Base-by-base conservation (phyloP, 2,329 filamentous ascomycete genomes). In the Fusarium acutatum region DNA sequence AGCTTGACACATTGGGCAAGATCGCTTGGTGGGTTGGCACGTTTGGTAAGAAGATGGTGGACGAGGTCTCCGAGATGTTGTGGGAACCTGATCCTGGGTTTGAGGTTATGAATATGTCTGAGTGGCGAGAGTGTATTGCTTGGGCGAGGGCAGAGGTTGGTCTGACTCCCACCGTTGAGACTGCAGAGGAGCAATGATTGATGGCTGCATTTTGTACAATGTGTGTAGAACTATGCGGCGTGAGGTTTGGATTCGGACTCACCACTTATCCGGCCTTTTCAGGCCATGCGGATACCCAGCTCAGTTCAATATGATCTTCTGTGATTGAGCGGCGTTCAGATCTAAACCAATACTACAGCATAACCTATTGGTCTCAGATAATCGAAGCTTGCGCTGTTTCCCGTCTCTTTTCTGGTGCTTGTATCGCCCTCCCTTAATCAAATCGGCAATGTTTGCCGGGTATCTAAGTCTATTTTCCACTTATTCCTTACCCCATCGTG, bases 401-500 rank as follows among this genome's bases (percentile, higher is more conserved):
- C 58, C 30, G 22, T 54, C 54, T 59, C 47, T 22, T 73, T 38
- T 28, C 44, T 57, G 43, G 18, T 37, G 22, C 18, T 54, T 15
- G 14, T 38, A 20, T 37, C 10, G 20, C n/a, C n/a, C 22, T 34
- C 17, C 37, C 37, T 38, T 47, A 46, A 46, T 56, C 40, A 50
- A 52, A 58, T 53, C 50, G 58, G 58, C 58, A 26, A 14, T 34
- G 28, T 34, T 13, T 20, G 71, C 43, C 54, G 72, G 54, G 69
- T 67, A 60, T 76, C 75, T 49, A 67, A 37, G 40, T 69, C 65
- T 69, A 69, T 47, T 30, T 69, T 49, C 46, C 15, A 40, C 40
- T 58, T 69, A 75, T 47, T 76, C 75, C 35, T 84, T 89, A 58
- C 93, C 93, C 95, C 95, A 98, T 80, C 95, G 87, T 58, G 90